Evolutionary conservation across 1,139 yeast genomes (phyloP).

Genomic region (Sugiyamaella grinbergsii): DNA sequence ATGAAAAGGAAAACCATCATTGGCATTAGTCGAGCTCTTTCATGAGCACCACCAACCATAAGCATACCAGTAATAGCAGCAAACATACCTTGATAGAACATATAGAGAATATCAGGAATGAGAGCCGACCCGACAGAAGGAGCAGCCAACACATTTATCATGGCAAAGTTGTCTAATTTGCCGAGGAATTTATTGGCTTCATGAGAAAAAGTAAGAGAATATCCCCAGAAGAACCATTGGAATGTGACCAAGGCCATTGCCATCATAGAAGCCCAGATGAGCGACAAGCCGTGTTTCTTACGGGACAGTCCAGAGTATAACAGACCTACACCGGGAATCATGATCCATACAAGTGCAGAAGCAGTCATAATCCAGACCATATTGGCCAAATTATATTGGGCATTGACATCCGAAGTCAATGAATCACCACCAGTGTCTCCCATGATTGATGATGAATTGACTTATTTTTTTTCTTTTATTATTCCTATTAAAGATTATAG

Average conservation of each 20-base stretch:
- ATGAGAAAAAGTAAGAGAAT: conserved; percentile 80
- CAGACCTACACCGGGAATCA: conserved; percentile 93
- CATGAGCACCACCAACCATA: conserved; percentile 97
- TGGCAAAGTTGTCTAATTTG: conserved; percentile 73
- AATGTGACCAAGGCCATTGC: conserved; percentile 77
- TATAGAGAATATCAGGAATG: conserved; percentile 84
- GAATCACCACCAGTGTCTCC: conserved; percentile 67
- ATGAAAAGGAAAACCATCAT: conserved; percentile 91
- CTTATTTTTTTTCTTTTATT: not conserved
- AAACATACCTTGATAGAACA: conserved; percentile 94
- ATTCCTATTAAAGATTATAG: not conserved
- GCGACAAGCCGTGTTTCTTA: conserved; percentile 86
- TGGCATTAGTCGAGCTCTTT: conserved; percentile 94
- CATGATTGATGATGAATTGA: conserved; percentile 3
- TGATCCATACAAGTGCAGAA: conserved; percentile 81
- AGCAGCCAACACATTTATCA: conserved; percentile 80
- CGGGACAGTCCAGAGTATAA: conserved; percentile 89
- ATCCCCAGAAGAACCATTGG: conserved; percentile 99
- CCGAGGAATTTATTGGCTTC: conserved; percentile 74
- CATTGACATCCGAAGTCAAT: conserved; percentile 68
- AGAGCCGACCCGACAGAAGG: conserved; percentile 62
- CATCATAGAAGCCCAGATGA: conserved; percentile 93
- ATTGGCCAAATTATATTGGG: conserved; percentile 66
- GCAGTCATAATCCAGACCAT: conserved; percentile 88
- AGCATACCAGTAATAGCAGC: conserved; percentile 89